These are phyloP conservation scores for Vicia faba DNA, from an alignment of 306 rosid genomes.

Conservation along the genomic window DNA sequence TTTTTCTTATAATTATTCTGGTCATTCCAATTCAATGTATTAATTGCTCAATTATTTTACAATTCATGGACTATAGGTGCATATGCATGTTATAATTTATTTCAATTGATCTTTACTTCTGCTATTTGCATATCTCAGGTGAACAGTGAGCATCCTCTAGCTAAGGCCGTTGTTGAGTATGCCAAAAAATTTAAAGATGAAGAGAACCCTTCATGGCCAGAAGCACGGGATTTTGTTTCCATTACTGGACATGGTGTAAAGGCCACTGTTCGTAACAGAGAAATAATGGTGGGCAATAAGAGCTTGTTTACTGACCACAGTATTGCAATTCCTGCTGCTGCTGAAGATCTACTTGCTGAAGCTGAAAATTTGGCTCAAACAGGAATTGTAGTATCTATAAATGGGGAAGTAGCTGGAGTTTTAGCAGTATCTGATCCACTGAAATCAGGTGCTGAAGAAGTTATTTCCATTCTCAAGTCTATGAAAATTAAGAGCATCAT, in stretches of 20 bases:
- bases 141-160: constrained; percentile 90
- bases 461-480: constrained; percentile 73
- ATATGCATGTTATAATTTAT: constrained; percentile 6
- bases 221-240: constrained; percentile 70
- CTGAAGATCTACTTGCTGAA: constrained; percentile 62
- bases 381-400: constrained; percentile 68
- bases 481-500: constrained; percentile 78
- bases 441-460: constrained; percentile 78
- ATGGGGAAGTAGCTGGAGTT: constrained; percentile 65
- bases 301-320: constrained; percentile 59
- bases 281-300: constrained; percentile 77
- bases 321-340: constrained; percentile 53
- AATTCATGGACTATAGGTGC: constrained; percentile 4
- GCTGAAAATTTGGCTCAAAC: constrained; percentile 85
- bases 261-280: constrained; percentile 68
- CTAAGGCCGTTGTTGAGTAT: constrained; percentile 76
- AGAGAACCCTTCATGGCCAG: constrained; percentile 66
- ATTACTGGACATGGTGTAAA: constrained; percentile 90
- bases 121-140: constrained; percentile 49
- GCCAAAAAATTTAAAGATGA: constrained; percentile 69
- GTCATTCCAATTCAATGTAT: neutral
- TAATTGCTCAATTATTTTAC: constrained; percentile 10
- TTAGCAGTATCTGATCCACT: constrained; percentile 82
- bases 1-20: neutral
- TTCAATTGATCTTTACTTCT: constrained; percentile 9